Evolutionary conservation across 495 filamentous ascomycete genomes (phyloP), one percentile per base, ranked within the genome.

Genomic region (Aspergillus sclerotiicarbonarius): DNA sequence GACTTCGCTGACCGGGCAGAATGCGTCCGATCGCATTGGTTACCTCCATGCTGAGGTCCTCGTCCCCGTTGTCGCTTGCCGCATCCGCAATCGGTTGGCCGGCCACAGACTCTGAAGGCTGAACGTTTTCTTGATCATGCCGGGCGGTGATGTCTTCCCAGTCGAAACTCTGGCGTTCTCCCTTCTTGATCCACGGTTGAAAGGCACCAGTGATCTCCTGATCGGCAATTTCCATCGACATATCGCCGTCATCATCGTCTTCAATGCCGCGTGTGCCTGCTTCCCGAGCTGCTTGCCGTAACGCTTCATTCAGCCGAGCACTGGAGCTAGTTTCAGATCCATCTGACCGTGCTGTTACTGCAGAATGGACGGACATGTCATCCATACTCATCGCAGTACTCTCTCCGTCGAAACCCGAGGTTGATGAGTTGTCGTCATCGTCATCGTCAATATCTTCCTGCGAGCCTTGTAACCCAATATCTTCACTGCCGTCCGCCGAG

Each of bases 21-120:
- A 98, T 96, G 4, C 86, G 82, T n/a, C 93, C 93, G 56, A 96
- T 72, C 12, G 85, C 89, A 56, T 80, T 83, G 1, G 92, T 96
- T 49, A 96, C 84, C 56, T 96, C 91, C 89, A 92, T 91, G 9
- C 87, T 90, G 67, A 90, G 81, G 30, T 90, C 88, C 55, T 89
- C 87, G 37, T 82, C 80, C 18, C 68, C 67, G 15, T 78, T 64
- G 4, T 67, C 69, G 49, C 53, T 62, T n/a, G 32, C 54, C 62
- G 56, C 57, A 60, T 76, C 64, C 3, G 64, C 61, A 6, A 50
- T 54, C 8, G 35, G 29, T 44, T 60, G 50, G 3, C 33, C n/a
- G 3, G 53, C 54, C 16, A 50, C 9, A 4, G 63, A 54, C 19
- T 74, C 72, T 12, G 84, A 82, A 4, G 83, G 82, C 53, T 86